Evolutionary conservation across 2,329 filamentous ascomycete species (phyloP), one percentile per base, ranked within the genome.

Genomic region (Grosmannia penicillata): DNA sequence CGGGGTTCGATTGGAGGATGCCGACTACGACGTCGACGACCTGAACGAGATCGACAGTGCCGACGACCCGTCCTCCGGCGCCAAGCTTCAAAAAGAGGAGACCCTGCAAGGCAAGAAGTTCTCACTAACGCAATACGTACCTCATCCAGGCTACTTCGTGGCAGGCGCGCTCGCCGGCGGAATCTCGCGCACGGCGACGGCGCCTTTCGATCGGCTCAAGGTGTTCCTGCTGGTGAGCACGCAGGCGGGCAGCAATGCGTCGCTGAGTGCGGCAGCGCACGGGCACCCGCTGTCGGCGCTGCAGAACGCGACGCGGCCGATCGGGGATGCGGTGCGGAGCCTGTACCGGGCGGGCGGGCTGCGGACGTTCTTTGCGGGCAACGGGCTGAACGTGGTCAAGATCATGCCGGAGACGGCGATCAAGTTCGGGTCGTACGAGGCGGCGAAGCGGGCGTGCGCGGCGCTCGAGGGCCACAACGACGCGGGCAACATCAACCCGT

Each of bases 321-420:
- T 96, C 30, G 56, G 74, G 36, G 73, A 76, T 49, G 89, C 86
- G 10, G 65, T 81, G 33, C 75, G 73, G 51, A 82, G 86, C 39
- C 61, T 98, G 35, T 95, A 86, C 76, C 76, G 72, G 46, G 78
- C 84, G 13, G 91, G 91, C 39, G 91, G 91, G 3, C 64, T 93
- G 43, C 74, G 82, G 41, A 93, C 86, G 54, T 76, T 96, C 48
- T 98, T 95, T 62, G 87, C 89, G 48, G 87, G 91, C 27, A 98
- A 98, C 53, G 91, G 91, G 4, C 66, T 98, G 49, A 98, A 98
- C 50, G 86, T 98, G 3, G 59, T 95, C 52, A 98, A 98, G 59
- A 91, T 98, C 43, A 94, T 96, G 85, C 91, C 91, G 0, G 91
- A 98, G 62, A 95, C 89, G 22, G 89, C 91, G 21, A 94, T 98